A percentile compares a stretch with the other conserved stretches of the same genome.
These are phyloP conservation scores for Mycena belliarum DNA, from an alignment of 768 basidiomycete species.

Conservation along the genomic window DNA sequence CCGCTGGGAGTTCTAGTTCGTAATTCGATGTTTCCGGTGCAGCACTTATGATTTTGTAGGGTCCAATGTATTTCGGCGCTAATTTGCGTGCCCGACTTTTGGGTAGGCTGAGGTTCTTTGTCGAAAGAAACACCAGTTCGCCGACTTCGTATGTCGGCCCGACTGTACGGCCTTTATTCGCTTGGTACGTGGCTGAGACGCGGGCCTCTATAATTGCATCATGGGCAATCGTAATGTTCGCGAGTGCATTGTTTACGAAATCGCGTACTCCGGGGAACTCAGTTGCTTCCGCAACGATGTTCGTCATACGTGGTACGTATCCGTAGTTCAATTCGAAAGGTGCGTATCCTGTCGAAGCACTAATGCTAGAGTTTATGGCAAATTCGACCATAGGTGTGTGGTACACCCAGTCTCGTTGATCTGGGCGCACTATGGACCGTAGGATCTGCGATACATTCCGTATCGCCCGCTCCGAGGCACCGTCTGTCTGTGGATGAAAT, in stretches of 20 bases:
- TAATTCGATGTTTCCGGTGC: background rate
- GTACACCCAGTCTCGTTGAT: background rate
- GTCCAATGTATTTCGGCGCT: background rate
- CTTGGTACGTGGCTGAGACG: background rate
- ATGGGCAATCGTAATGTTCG: background rate
- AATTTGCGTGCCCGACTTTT: background rate
- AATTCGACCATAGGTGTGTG: background rate
- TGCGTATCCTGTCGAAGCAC: background rate
- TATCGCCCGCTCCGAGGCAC: background rate
- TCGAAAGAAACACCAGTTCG: background rate
- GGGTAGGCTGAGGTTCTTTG: background rate
- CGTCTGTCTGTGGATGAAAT: background rate
- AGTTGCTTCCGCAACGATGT: background rate
- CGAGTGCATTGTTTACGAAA: background rate
- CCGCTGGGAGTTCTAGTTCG: background rate
- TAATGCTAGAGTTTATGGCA: background rate
- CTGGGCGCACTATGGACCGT: background rate
- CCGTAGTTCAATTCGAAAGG: background rate
- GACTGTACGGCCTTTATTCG: background rate
- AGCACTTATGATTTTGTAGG: background rate
- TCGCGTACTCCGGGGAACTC: background rate
- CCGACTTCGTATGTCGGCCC: background rate
- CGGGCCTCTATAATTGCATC: background rate
- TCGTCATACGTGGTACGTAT: background rate
- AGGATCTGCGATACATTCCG: background rate